Evolutionary conservation across 441 rosid genomes (phyloP).

Genomic region (Erodium moschatum): DNA sequence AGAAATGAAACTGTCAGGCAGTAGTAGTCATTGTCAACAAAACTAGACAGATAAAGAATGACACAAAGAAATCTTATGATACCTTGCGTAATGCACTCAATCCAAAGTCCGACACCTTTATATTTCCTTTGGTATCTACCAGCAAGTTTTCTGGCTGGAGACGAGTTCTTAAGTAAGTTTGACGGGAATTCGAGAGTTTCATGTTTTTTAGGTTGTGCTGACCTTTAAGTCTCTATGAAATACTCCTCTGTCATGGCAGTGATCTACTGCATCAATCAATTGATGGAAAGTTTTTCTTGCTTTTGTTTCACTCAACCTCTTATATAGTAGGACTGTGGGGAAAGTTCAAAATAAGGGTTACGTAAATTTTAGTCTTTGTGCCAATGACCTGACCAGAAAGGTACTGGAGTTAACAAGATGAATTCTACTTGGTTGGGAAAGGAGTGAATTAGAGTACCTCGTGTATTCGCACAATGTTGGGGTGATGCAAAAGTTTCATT

Average conservation of each 20-base stretch:
- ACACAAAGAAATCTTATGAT: neutral
- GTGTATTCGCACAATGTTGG: slow-evolving; percentile 59
- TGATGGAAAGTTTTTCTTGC: slow-evolving; percentile 79
- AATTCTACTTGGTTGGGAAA: neutral
- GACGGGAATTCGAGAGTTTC: neutral
- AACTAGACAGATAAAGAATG: neutral
- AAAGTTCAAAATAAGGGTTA: neutral
- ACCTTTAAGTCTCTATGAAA: slow-evolving; percentile 90
- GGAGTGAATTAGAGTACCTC: slow-evolving; percentile 41
- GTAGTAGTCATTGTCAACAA: neutral
- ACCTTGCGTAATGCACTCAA: slow-evolving; percentile 71
- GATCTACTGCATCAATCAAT: slow-evolving; percentile 70
- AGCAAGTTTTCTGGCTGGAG: slow-evolving; percentile 81
- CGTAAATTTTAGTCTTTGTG: no score
- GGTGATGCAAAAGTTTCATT: slow-evolving; percentile 83
- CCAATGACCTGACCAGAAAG: no score
- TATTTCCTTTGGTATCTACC: slow-evolving; percentile 53
- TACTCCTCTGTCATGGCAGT: slow-evolving; percentile 79
- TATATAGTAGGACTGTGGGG: slow-evolving; percentile 36
- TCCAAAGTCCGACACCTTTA: slow-evolving; percentile 82
- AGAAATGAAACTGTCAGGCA: neutral
- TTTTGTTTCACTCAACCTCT: slow-evolving; percentile 51
- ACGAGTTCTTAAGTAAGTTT: slow-evolving; percentile 11
- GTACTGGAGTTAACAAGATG: neutral
- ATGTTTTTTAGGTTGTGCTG: neutral